A percentile compares a stretch with the other conserved stretches of the same genome.
Evolutionary conservation across 1,284 basidiomycete genomes (phyloP).

Genomic region (Ustilago loliicola): DNA sequence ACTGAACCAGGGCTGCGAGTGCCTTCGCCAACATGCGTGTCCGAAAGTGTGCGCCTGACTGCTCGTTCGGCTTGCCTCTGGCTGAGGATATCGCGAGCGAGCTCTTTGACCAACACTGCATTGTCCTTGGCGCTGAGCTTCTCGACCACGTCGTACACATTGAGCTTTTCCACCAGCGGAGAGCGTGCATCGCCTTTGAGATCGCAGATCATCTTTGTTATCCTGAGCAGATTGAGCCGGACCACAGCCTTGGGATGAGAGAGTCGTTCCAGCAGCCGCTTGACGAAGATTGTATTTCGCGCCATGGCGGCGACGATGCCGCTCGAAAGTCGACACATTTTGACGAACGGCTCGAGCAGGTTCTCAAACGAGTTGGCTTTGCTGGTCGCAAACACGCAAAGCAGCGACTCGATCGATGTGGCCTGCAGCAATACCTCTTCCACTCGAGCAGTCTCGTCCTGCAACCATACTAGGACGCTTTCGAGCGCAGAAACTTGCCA

Average conservation of each 20-base stretch:
- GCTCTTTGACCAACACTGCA: slow-evolving; percentile 75
- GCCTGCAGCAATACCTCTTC: slow-evolving; percentile 86
- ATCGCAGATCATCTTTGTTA: slow-evolving; percentile 88
- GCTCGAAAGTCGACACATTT: slow-evolving; percentile 86
- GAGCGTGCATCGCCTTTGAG: slow-evolving; percentile 76
- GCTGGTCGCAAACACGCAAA: slow-evolving; percentile 83
- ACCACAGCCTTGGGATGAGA: slow-evolving; percentile 83
- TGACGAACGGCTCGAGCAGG: slow-evolving; percentile 81
- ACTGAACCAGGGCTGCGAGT: slow-evolving; percentile 14
- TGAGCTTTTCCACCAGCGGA: slow-evolving; percentile 53
- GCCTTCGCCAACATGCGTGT: slow-evolving; percentile 43
- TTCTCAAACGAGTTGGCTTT: slow-evolving; percentile 95
- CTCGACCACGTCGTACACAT: slow-evolving; percentile 58
- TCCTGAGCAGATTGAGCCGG: slow-evolving; percentile 86
- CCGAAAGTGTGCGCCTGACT: slow-evolving; percentile 50
- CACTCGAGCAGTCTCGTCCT: slow-evolving; percentile 92
- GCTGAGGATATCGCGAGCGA: slow-evolving; percentile 61
- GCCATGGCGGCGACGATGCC: slow-evolving; percentile 82
- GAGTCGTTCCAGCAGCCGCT: slow-evolving; percentile 87
- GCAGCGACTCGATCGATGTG: slow-evolving; percentile 79
- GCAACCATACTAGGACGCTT: slow-evolving; percentile 90
- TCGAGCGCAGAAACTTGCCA: slow-evolving; percentile 95
- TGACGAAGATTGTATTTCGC: slow-evolving; percentile 82
- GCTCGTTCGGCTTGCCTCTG: slow-evolving; percentile 37
- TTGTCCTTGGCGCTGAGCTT: slow-evolving; percentile 55